Conservation (phyloP, 1,284 basidiomycete species). For the Macrocystidia cucumis region DNA sequence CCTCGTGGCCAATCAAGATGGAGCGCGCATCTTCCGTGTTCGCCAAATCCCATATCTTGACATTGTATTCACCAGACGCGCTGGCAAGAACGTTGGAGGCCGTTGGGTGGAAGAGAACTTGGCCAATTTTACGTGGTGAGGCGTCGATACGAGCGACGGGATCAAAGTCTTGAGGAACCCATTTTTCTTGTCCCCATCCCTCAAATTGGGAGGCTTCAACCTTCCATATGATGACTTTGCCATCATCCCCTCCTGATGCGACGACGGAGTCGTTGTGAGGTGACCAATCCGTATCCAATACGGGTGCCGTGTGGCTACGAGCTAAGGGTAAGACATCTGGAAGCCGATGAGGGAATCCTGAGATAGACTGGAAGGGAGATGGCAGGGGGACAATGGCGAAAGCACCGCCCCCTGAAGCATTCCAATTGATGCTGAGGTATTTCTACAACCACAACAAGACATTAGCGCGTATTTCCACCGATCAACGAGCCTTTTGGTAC, state of each 20-base stretch:
- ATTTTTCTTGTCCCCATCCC: conserved; percentile 82
- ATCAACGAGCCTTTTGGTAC: conserved; percentile 15
- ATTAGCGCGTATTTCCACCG: conserved; percentile 3
- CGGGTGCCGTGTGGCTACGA: conserved; percentile 76
- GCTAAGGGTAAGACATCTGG: conserved; percentile 92
- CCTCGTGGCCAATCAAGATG: conserved; percentile 72
- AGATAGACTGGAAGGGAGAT: conserved; percentile 57
- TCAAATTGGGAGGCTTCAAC: conserved; percentile 67
- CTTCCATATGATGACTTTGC: conserved; percentile 88
- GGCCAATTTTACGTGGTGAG: conserved; percentile 84
- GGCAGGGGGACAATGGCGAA: conserved; percentile 88
- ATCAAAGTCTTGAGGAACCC: conserved; percentile 79
- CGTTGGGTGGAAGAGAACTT: conserved; percentile 92
- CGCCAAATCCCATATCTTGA: conserved; percentile 90
- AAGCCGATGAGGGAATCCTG: conserved; percentile 69
- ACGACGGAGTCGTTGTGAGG: conserved; percentile 91
- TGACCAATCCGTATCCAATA: conserved; percentile 97
- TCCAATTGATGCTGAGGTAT: conserved; percentile 93
- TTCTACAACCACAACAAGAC: conserved; percentile 33
- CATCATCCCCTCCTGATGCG: conserved; percentile 90
- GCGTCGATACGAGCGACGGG: conserved; percentile 73
- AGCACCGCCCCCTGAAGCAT: conserved; percentile 91
- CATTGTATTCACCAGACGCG: conserved; percentile 82
- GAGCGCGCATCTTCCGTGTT: conserved; percentile 56
- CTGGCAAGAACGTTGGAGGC: conserved; percentile 84